Percentiles rank a stretch among this genome's conserved stretches.
Evolutionary conservation across 2,329 filamentous ascomycete species (phyloP).

Genomic region (Fusarium sp.): DNA sequence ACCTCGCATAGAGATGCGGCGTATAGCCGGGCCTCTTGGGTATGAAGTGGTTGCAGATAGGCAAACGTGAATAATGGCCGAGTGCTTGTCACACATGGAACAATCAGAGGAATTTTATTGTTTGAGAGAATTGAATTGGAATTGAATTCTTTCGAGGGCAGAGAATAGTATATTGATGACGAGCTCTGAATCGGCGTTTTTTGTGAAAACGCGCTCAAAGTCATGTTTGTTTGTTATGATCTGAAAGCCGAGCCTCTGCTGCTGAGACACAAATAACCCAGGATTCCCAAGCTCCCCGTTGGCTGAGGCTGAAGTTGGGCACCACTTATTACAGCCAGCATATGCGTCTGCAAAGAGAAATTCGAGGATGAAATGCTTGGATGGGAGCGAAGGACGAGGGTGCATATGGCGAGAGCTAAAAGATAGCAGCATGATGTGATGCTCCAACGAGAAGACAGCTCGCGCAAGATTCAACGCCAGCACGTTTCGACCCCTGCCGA

Average conservation of each 20-base stretch:
- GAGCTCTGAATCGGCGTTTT: conserved; percentile 5
- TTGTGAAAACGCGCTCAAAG: conserved; percentile 35
- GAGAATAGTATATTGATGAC: conserved; percentile 20
- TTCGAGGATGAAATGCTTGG: conserved; percentile 36
- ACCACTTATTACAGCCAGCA: conserved; percentile 32
- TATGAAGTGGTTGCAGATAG: conserved; percentile 33
- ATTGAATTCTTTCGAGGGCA: conserved; percentile 2
- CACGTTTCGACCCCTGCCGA: conserved; percentile 37
- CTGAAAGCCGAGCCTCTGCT: conserved; percentile 23
- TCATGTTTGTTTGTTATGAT: conserved; percentile 45
- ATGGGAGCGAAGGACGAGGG: conserved; percentile 27
- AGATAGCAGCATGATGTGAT: conserved; percentile 24
- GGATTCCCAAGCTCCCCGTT: conserved; percentile 25
- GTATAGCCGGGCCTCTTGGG: conserved; percentile 34
- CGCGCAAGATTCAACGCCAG: conserved; percentile 21
- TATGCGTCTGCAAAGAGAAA: conserved; percentile 32
- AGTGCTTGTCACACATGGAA: conserved; percentile 26
- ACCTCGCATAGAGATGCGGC: conserved; percentile 41
- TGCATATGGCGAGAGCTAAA: conserved; percentile 21
- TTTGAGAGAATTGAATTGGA: conserved; percentile 14
- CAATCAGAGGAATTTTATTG: conserved; percentile 9
- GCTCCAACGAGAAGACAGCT: conserved; percentile 34
- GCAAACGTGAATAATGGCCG: conserved; percentile 19
- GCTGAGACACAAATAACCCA: conserved; percentile 41
- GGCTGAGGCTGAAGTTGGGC: conserved; percentile 22